These are phyloP conservation scores for Suillus occidentalis DNA, from an alignment of 768 basidiomycete species.

Conservation along the genomic window DNA sequence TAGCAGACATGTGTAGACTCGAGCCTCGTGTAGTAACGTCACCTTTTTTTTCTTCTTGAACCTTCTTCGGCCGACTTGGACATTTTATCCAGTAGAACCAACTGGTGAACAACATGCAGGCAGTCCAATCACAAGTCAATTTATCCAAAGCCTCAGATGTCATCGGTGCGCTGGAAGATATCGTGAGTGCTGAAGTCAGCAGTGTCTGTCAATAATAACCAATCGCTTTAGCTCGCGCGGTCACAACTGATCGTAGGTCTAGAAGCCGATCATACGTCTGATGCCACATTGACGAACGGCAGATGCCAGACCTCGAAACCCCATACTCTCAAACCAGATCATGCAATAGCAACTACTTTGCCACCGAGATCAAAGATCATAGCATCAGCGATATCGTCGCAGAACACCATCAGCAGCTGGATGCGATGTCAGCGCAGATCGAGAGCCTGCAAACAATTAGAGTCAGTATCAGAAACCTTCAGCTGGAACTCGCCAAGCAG, in stretches of 20 bases:
- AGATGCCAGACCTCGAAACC: constrained; percentile 21
- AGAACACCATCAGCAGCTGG: constrained; percentile 18
- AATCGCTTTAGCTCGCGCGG: not conserved
- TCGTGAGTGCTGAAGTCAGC: not conserved
- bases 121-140: not conserved
- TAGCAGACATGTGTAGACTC: no score
- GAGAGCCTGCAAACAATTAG: constrained; percentile 13
- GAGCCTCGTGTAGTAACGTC: no score
- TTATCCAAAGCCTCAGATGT: not conserved
- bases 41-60: no score
- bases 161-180: not conserved
- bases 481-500: constrained; percentile 16
- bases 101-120: not conserved
- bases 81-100: not conserved
- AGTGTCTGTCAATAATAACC: not conserved
- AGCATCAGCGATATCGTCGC: constrained; percentile 17
- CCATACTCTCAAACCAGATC: constrained; percentile 12
- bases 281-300: not conserved
- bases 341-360: constrained; percentile 17
- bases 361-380: constrained; percentile 13
- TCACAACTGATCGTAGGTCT: not conserved
- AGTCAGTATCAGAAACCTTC: constrained; percentile 14
- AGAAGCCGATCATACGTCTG: not conserved
- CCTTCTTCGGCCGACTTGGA: no score
- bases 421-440: constrained; percentile 15